Conservation (phyloP, 768 basidiomycete genomes). For the Epithele typhae region DNA sequence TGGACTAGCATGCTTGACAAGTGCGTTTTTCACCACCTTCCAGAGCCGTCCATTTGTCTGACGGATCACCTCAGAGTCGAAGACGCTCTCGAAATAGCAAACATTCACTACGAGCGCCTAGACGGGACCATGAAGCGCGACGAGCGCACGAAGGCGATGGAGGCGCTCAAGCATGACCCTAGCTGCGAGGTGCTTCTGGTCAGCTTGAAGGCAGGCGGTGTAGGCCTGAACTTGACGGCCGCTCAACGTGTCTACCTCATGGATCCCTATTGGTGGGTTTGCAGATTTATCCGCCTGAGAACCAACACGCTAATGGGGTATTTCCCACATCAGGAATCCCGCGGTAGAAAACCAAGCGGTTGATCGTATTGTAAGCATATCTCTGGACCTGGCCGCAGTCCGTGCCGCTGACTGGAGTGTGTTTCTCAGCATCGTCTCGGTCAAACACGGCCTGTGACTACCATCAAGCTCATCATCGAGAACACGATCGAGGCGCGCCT, state of each 20-base stretch:
- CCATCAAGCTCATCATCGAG: conserved; percentile 90
- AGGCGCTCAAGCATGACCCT: conserved; percentile 86
- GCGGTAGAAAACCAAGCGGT: conserved; percentile 98
- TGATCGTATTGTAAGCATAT: conserved; percentile 81
- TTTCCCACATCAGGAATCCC: conserved; percentile 64
- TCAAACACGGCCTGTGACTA: conserved; percentile 87
- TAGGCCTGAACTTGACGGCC: conserved; percentile 92
- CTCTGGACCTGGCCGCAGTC: background rate
- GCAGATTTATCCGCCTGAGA: background rate
- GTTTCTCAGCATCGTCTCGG: conserved; percentile 99
- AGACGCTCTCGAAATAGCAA: conserved; percentile 77
- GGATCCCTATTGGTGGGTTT: conserved; percentile 87
- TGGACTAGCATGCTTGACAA: conserved; percentile 95
- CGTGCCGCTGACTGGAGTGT: conserved; percentile 5
- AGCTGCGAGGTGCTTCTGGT: conserved; percentile 91
- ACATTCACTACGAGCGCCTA: conserved; percentile 85
- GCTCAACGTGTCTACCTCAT: conserved; percentile 93
- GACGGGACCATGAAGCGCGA: conserved; percentile 99
- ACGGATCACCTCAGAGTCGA: conserved; percentile 54
- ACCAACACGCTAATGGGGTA: too few relatives aligned
- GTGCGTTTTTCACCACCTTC: conserved; percentile 34
- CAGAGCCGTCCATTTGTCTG: too few relatives aligned
- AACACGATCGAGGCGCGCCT: conserved; percentile 91
- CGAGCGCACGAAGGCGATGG: conserved; percentile 88
- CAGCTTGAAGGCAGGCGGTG: conserved; percentile 94